Percentiles rank a stretch among this genome's conserved stretches.
Conservation (phyloP, 1,284 basidiomycete species). For the Schizophyllum amplum region DNA sequence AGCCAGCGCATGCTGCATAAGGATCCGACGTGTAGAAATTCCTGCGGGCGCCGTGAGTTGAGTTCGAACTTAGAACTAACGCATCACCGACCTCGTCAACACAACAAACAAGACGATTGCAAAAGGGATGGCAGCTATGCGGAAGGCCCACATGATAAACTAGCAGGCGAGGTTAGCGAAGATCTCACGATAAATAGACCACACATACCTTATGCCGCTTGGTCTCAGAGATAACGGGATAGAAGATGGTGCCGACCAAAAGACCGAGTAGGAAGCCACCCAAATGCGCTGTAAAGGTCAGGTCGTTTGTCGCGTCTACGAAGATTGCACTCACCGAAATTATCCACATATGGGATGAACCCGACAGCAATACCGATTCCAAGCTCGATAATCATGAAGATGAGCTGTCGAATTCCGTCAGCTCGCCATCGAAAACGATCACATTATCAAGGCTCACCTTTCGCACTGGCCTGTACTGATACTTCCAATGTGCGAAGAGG, state of each 20-base stretch:
- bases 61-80: not conserved
- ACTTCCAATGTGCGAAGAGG: slow-evolving; percentile 87
- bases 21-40: slow-evolving; percentile 90
- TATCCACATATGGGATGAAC: slow-evolving; percentile 76
- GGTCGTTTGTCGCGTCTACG: not conserved
- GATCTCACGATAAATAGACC: not conserved
- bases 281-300: slow-evolving; percentile 47
- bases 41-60: slow-evolving; percentile 21
- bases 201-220: slow-evolving; percentile 46
- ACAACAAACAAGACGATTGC: slow-evolving; percentile 78
- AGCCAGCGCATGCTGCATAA: slow-evolving; percentile 84
- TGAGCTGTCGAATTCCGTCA: slow-evolving; percentile 35
- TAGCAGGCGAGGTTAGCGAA: not conserved
- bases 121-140: slow-evolving; percentile 67
- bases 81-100: slow-evolving; percentile 28
- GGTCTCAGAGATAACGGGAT: slow-evolving; percentile 82
- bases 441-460: slow-evolving; percentile 40
- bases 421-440: not conserved
- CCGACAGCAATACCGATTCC: slow-evolving; percentile 82
- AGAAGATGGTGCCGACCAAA: slow-evolving; percentile 73
- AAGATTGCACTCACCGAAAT: slow-evolving; percentile 49
- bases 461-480: slow-evolving; percentile 71
- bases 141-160: slow-evolving; percentile 66
- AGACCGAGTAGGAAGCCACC: slow-evolving; percentile 83
- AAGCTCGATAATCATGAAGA: slow-evolving; percentile 80